phyloP scores from a whole-genome alignment of 2,329 filamentous ascomycete species.

The Huntiella savannae region DNA sequence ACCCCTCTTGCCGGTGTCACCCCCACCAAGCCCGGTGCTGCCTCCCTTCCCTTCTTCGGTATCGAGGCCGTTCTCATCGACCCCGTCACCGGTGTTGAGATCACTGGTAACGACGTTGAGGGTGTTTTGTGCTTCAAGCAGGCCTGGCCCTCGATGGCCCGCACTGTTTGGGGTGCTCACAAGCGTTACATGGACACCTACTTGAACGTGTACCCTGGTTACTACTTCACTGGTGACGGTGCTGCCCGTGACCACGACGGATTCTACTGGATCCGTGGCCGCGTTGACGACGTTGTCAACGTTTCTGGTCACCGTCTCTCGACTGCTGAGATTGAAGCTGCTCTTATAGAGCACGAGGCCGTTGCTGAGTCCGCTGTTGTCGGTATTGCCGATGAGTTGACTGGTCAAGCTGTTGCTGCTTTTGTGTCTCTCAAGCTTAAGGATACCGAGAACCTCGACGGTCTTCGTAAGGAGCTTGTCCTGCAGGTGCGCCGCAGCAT shows the following conservation, averaged over 20 bases:
- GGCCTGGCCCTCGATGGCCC: conserved; percentile 94
- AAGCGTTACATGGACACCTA: conserved; percentile 99
- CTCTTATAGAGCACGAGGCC: conserved; percentile 73
- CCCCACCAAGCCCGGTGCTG: conserved; percentile 89
- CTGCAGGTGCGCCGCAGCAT: conserved; percentile 94
- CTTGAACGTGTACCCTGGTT: conserved; percentile 90
- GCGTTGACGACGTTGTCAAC: conserved; percentile 97
- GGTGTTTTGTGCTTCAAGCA: conserved; percentile 95
- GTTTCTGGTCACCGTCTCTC: conserved; percentile 91
- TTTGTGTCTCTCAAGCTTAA: conserved; percentile 90
- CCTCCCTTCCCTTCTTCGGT: conserved; percentile 92
- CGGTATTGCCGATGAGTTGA: conserved; percentile 80
- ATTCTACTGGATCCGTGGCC: conserved; percentile 98
- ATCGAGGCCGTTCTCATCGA: conserved; percentile 97
- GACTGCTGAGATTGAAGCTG: conserved; percentile 94
- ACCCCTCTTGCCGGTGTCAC: conserved; percentile 83
- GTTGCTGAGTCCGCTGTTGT: conserved; percentile 93
- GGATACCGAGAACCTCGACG: conserved; percentile 48
- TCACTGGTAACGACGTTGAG: conserved; percentile 90
- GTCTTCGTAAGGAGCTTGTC: conserved; percentile 80
- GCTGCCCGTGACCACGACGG: conserved; percentile 92
- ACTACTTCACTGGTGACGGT: conserved; percentile 91
- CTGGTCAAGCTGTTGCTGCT: conserved; percentile 90
- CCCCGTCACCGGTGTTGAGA: conserved; percentile 82
- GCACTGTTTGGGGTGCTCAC: conserved; percentile 93